phyloP scores from a whole-genome alignment of 1,284 basidiomycete species.

The Neolentinus lepideus region DNA sequence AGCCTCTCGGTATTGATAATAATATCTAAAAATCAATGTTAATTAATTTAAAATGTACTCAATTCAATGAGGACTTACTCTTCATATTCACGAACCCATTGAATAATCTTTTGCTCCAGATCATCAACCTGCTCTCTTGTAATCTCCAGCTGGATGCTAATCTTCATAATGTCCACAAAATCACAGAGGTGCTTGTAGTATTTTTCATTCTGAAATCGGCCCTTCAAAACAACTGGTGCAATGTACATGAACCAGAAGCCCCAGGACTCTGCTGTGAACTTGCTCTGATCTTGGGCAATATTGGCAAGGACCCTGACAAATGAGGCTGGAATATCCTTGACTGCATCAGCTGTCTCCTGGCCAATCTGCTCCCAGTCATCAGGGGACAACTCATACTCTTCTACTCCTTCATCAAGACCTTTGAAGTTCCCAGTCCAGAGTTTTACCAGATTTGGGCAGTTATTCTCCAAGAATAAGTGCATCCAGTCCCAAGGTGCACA shows the following conservation, averaged over 20 bases:
- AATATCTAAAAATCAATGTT: no score
- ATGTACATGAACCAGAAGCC: constrained; percentile 27
- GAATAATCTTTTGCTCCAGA: constrained; percentile 12
- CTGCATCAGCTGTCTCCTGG: constrained; percentile 16
- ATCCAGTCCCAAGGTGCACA: constrained; percentile 24
- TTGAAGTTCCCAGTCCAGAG: constrained; percentile 27
- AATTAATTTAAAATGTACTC: no score
- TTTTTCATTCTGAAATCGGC: constrained; percentile 13
- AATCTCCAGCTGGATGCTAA: constrained; percentile 12
- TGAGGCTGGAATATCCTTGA: constrained; percentile 19
- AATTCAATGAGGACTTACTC: no score
- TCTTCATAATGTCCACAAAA: constrained; percentile 17
- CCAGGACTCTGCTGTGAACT: constrained; percentile 27
- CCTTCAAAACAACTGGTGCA: constrained; percentile 18
- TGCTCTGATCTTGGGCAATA: constrained; percentile 14
- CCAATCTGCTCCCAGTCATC: constrained; percentile 23
- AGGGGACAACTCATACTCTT: constrained; percentile 8
- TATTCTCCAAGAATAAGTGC: constrained; percentile 22
- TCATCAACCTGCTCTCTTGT: constrained; percentile 13
- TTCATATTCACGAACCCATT: constrained; percentile 22
- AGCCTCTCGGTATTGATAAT: constrained; percentile 24
- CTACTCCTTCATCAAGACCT: constrained; percentile 12
- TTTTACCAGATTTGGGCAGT: constrained; percentile 15
- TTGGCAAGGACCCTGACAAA: constrained; percentile 23
- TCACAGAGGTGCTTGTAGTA: constrained; percentile 20